These are phyloP conservation scores for Allomyces macrogynus DNA, from an alignment of 192 early-diverging fungal genomes.

Conservation along the genomic window DNA sequence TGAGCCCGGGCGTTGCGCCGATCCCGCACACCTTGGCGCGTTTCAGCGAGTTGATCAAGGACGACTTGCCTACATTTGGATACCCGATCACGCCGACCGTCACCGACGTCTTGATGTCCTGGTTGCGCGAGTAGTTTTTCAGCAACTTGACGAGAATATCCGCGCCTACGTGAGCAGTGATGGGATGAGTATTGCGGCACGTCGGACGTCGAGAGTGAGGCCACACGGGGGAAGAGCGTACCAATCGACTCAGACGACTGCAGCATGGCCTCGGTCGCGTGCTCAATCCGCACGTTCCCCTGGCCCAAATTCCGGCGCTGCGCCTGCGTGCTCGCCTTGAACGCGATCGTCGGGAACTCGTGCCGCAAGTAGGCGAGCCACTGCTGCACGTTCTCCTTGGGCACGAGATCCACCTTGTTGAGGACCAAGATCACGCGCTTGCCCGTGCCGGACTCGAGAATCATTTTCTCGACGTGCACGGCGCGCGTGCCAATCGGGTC, in stretches of 20 bases:
- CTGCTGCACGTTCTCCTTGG: slow-evolving; percentile 69
- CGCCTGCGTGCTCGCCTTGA: slow-evolving; percentile 89
- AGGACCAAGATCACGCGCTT: slow-evolving; percentile 88
- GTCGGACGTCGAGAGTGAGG: background rate
- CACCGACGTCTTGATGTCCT: slow-evolving; percentile 88
- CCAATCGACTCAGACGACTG: slow-evolving; percentile 46
- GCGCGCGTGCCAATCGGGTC: slow-evolving; percentile 91
- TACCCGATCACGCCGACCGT: slow-evolving; percentile 95
- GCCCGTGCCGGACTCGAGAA: slow-evolving; percentile 63
- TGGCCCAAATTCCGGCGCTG: slow-evolving; percentile 81
- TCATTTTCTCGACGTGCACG: slow-evolving; percentile 78
- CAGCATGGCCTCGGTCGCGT: slow-evolving; percentile 41
- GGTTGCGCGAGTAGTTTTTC: slow-evolving; percentile 93
- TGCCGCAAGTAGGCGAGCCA: slow-evolving; percentile 93
- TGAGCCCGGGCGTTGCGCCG: slow-evolving; percentile 91
- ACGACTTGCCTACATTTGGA: slow-evolving; percentile 97
- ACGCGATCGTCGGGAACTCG: slow-evolving; percentile 92
- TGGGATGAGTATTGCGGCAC: background rate
- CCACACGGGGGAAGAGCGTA: background rate
- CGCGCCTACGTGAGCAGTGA: slow-evolving; percentile 51
- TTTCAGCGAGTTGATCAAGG: slow-evolving; percentile 96
- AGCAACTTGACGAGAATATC: slow-evolving; percentile 80
- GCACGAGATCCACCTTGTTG: slow-evolving; percentile 98
- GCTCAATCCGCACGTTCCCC: slow-evolving; percentile 25
- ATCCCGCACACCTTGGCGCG: slow-evolving; percentile 83